phyloP scores from a whole-genome alignment of 2,329 filamentous ascomycete species.

The Hypoxylon sp. region DNA sequence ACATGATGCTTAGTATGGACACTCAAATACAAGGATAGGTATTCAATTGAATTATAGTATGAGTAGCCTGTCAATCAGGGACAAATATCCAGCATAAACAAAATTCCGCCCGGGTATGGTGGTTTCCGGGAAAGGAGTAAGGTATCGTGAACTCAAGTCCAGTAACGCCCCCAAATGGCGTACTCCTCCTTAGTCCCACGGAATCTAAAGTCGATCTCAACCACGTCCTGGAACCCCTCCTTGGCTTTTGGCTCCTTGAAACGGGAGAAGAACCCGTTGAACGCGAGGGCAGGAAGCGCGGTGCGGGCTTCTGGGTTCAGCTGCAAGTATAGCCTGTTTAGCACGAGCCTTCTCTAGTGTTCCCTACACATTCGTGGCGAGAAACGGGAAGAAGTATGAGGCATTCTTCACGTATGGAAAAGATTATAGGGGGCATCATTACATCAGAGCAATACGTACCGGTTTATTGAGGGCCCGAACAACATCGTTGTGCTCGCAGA shows the following conservation, averaged over 20 bases:
- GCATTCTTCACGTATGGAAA: no score
- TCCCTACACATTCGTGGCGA: background rate
- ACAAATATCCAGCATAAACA: background rate
- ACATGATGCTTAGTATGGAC: background rate
- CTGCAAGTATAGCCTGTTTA: constrained; percentile 52
- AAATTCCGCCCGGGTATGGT: background rate
- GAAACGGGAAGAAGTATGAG: background rate
- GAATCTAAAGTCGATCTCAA: constrained; percentile 81
- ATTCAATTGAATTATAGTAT: background rate
- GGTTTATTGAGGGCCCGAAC: constrained; percentile 76
- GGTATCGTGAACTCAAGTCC: constrained; percentile 65
- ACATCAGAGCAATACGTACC: constrained; percentile 46
- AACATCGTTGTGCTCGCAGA: constrained; percentile 88
- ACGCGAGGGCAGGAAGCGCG: constrained; percentile 82
- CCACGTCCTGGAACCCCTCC: constrained; percentile 89
- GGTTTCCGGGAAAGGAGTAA: background rate
- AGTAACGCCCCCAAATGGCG: constrained; percentile 80
- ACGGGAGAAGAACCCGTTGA: constrained; percentile 78
- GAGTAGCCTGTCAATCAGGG: background rate
- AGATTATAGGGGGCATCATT: background rate
- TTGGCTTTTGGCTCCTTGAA: constrained; percentile 77
- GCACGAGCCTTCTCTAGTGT: background rate
- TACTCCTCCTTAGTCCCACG: constrained; percentile 76
- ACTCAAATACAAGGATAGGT: background rate
- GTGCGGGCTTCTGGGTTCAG: constrained; percentile 86